Evolutionary conservation across 2,329 filamentous ascomycete genomes (phyloP), one percentile per base, ranked within the genome.

Genomic region (Dactylellina haptotyla): DNA sequence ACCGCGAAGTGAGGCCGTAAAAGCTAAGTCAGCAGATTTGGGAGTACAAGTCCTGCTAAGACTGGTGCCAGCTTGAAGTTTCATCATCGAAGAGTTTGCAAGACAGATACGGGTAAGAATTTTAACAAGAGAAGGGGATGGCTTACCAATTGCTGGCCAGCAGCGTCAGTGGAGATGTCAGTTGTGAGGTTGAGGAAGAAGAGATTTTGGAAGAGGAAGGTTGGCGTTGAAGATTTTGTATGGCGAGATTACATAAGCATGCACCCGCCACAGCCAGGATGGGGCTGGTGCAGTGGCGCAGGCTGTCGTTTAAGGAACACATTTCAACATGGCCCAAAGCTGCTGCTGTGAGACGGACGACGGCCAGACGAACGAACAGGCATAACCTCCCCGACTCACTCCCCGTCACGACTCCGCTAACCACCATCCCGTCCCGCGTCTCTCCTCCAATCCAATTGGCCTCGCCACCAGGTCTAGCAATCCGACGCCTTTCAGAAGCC

Each of bases 11-110:
- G 66, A 65, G 67, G 67, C 67, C 67, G 50, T 53, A 59, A 67
- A 54, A 74, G 69, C 69, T 73, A 74, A 58, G 69, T 74, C 69
- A 61, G 69, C 69, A 74, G 61, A 66, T 61, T 45, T 56, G 62
- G 62, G 69, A 74, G 69, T 74, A 74, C 69, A 74, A 74, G 45
- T 74, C 69, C 62, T 72, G 67, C 69, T 74, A 62, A 56, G 69
- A 74, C 69, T 74, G 69, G 69, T 74, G 69, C 69, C 69, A 74
- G 69, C 69, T 73, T 66, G 41, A 61, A 56, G 59, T 74, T 62
- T 74, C 69, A 74, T 74, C 69, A 74, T 67, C 41, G 18, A 45
- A 18, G 9, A 18, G n/a, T 41, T 25, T 46, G 16, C 5, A 16
- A 50, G 46, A 25, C 2, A 37, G 9, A 18, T 20, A 57, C n/a